Percentiles rank a stretch among this genome's conserved stretches.
phyloP scores from a whole-genome alignment of 2,329 filamentous ascomycete genomes.

The Alternaria rosae region DNA sequence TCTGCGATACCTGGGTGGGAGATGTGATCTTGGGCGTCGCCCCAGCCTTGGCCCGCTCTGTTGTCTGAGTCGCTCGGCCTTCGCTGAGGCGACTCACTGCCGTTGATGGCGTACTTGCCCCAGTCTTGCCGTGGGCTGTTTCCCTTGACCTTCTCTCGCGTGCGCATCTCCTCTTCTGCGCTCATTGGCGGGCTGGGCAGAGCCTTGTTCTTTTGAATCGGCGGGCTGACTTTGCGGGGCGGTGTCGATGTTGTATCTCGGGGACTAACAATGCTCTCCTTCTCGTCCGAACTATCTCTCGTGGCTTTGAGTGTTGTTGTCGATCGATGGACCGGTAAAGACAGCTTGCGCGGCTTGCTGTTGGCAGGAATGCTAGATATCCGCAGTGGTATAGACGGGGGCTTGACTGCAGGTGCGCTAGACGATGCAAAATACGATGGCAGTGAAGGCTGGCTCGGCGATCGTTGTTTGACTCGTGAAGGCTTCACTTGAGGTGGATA shows the following conservation, averaged over 20 bases:
- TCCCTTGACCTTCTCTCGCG: constrained; percentile 21
- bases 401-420: constrained; percentile 15
- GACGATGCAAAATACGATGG: constrained; percentile 23
- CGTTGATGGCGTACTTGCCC: constrained; percentile 8
- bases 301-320: constrained; percentile 18
- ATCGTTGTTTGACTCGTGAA: constrained; percentile 22
- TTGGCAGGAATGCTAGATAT: constrained; percentile 46
- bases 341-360: constrained; percentile 43
- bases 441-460: constrained; percentile 31
- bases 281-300: constrained; percentile 17
- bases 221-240: constrained; percentile 24
- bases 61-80: constrained; percentile 22
- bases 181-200: constrained; percentile 36
- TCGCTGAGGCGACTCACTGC: constrained; percentile 4
- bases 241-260: constrained; percentile 14
- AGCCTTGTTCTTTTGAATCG: constrained; percentile 43
- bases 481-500: constrained; percentile 5
- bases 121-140: constrained; percentile 17
- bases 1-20: constrained; percentile 30
- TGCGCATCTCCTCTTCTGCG: constrained; percentile 24
- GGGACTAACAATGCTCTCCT: constrained; percentile 18
- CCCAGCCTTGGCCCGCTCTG: constrained; percentile 15
- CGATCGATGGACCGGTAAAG: constrained; percentile 32
- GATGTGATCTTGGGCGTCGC: background rate
- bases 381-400: constrained; percentile 43